Evolutionary conservation across 2,329 filamentous ascomycete species (phyloP).

Genomic region (Cladobotryum protrusum): DNA sequence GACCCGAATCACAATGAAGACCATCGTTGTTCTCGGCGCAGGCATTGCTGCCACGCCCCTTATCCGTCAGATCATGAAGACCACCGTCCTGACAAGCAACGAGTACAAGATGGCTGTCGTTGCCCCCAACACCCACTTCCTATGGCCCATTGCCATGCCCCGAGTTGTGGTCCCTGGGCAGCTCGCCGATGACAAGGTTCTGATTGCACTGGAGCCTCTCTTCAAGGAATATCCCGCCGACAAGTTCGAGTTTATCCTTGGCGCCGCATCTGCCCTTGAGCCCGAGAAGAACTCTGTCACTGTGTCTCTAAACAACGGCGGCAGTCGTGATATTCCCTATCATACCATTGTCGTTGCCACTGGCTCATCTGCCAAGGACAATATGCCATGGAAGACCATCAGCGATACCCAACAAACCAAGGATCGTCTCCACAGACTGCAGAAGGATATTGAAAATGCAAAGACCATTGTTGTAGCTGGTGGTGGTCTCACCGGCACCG

Average conservation of each 20-base stretch:
- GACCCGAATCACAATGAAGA: slow-evolving; percentile 12
- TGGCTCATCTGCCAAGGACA: slow-evolving; percentile 37
- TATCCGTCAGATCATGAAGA: slow-evolving; percentile 45
- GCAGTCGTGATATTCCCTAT: slow-evolving; percentile 37
- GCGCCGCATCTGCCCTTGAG: slow-evolving; percentile 40
- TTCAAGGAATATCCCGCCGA: slow-evolving; percentile 42
- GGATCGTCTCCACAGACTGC: slow-evolving; percentile 30
- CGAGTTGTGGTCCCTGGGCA: slow-evolving; percentile 43
- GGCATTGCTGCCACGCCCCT: slow-evolving; percentile 40
- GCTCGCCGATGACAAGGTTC: slow-evolving; percentile 34
- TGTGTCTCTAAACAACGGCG: slow-evolving; percentile 31
- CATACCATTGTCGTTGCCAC: slow-evolving; percentile 51
- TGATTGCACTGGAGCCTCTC: slow-evolving; percentile 31
- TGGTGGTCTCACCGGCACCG: slow-evolving; percentile 44
- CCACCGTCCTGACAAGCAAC: slow-evolving; percentile 31
- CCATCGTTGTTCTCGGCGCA: slow-evolving; percentile 46
- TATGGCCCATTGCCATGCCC: slow-evolving; percentile 43
- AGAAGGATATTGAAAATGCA: slow-evolving; percentile 34
- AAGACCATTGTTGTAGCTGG: slow-evolving; percentile 46
- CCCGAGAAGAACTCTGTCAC: slow-evolving; percentile 35
- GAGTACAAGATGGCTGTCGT: slow-evolving; percentile 41
- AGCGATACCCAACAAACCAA: slow-evolving; percentile 38
- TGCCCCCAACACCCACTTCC: slow-evolving; percentile 42
- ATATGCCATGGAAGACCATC: slow-evolving; percentile 45
- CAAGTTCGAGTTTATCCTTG: slow-evolving; percentile 48